phyloP scores from a whole-genome alignment of 192 early-diverging fungal species.

The Backusella liffmaniae region DNA sequence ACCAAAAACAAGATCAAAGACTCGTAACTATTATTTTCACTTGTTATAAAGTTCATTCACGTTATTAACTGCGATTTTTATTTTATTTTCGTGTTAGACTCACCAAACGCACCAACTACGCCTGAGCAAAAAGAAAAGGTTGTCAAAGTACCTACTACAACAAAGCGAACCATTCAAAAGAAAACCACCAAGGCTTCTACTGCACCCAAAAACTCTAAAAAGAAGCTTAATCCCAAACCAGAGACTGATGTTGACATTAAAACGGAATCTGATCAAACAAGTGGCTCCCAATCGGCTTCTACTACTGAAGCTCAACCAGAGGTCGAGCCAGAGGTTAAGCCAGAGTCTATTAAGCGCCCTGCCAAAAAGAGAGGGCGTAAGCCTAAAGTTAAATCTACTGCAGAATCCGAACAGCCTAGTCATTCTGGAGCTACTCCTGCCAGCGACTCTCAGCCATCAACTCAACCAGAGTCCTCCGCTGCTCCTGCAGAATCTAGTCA shows the following conservation, averaged over 20 bases:
- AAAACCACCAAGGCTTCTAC: neutral
- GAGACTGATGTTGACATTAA: neutral
- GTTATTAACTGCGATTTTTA: neutral
- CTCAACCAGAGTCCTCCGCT: no score
- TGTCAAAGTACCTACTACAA: neutral
- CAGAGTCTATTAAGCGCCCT: neutral
- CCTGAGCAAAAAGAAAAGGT: neutral
- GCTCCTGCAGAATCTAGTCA: neutral
- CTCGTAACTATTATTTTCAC: neutral
- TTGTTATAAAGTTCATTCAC: neutral
- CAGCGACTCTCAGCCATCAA: no score
- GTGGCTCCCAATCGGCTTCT: neutral
- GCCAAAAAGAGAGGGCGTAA: neutral
- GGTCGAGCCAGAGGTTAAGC: no score
- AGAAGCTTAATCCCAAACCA: neutral
- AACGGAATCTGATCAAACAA: neutral
- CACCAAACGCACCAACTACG: neutral
- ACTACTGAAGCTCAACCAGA: neutral
- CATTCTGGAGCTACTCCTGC: neutral
- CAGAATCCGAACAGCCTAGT: neutral
- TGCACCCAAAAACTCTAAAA: neutral
- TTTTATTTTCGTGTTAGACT: neutral
- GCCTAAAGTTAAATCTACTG: neutral
- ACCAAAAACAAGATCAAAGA: neutral
- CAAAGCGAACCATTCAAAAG: neutral